Evolutionary conservation across 2,329 filamentous ascomycete species (phyloP), one percentile per base, ranked within the genome.

Genomic region (Aspergillus costaricaensis): DNA sequence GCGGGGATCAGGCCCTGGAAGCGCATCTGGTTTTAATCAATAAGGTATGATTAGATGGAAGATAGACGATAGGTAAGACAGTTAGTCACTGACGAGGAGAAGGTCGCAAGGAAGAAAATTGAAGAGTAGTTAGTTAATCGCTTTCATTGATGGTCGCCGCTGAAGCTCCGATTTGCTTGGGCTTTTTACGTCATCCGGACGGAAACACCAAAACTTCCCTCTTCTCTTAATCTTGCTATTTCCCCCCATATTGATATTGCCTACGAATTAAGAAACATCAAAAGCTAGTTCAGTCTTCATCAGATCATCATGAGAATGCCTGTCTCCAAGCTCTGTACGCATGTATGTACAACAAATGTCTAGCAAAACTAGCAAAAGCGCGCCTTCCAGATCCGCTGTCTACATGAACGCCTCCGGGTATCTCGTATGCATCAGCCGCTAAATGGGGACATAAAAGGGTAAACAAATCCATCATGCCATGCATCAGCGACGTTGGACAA

Each of bases 401-500:
- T 47, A 55, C 23, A 47, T 53, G 32, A 47, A 47, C 19, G 48
- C 50, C 50, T 41, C 57, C 39, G 62, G 64, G 63, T 68, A 68
- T 68, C 62, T 64, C 52, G 41, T 59, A 54, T 55, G 58, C 12
- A 44, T 44, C 41, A 44, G 21, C 4, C 41, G 41, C 41, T 23
- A 21, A 44, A 23, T 21, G 17, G 41, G 17, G 41, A 23, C 19
- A 30, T 6, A 27, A 32, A 27, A 30, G 8, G 41, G 6, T 14
- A 32, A 19, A 7, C 38, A 43, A 36, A 32, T 25, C 44, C 19
- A 10, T 15, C 21, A 44, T 14, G 19, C 9, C 32, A 41, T 32
- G 39, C 23, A 7, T 69, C 61, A 76, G 53, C 63, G 64, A 36
- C 63, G 70, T 47, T 70, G 70, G 53, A 72, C 76, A 55, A 78